Evolutionary conservation across 345 rosid genomes (phyloP).

Genomic region (Gossypium thurberi): DNA sequence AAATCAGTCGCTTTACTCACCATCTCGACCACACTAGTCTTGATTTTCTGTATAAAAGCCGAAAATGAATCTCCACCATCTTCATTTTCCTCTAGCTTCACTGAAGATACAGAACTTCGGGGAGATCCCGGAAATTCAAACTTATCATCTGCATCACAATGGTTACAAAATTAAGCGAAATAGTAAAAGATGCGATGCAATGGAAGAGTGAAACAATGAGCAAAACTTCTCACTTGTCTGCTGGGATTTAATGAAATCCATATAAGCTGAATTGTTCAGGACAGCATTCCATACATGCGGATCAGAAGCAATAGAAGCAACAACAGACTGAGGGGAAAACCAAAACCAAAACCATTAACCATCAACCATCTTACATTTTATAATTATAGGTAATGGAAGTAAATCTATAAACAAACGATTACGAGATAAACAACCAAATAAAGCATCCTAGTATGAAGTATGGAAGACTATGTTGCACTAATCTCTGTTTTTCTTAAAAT

Average conservation of each 20-base stretch:
- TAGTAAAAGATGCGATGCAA: background rate
- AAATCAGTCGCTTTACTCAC: slow-evolving; percentile 38
- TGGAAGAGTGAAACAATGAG: background rate
- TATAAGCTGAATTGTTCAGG: background rate
- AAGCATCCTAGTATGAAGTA: background rate
- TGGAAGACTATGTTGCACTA: background rate
- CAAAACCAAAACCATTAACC: slow-evolving; percentile 4
- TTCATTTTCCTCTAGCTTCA: slow-evolving; percentile 19
- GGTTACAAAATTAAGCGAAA: background rate
- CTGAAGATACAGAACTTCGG: slow-evolving; percentile 18
- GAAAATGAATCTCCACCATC: slow-evolving; percentile 3
- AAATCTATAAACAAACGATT: background rate
- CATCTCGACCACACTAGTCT: slow-evolving; percentile 44
- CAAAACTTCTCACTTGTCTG: background rate
- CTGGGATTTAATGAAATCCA: background rate
- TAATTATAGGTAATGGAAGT: background rate
- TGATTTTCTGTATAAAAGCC: slow-evolving; percentile 37
- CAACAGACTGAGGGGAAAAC: slow-evolving; percentile 41
- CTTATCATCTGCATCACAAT: slow-evolving; percentile 20
- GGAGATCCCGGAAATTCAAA: slow-evolving; percentile 17
- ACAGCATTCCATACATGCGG: background rate
- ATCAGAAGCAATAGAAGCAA: slow-evolving; percentile 68
- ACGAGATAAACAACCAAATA: background rate
- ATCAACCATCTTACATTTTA: background rate
- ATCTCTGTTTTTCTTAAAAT: background rate